Evolutionary conservation across 1,284 basidiomycete species (phyloP).

Genomic region (Cystobasidium pallidum): DNA sequence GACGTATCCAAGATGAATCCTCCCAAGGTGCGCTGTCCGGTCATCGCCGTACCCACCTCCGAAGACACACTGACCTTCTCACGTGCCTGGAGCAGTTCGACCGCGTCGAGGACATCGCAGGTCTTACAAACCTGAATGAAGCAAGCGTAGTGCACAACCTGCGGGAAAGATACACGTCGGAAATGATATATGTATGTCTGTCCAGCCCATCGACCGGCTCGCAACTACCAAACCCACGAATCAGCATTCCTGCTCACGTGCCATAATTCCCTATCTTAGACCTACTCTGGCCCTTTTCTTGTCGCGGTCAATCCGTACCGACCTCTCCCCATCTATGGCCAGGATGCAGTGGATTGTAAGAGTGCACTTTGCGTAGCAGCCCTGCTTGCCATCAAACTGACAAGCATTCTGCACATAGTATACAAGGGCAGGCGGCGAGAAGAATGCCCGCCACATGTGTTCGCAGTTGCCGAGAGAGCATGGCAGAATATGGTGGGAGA

Average conservation of each 20-base stretch:
- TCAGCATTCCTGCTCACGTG: not conserved
- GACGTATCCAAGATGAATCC: constrained; percentile 77
- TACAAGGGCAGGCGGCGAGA: constrained; percentile 90
- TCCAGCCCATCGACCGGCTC: not conserved
- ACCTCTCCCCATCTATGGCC: constrained; percentile 84
- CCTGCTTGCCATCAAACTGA: not conserved
- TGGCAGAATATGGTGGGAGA: constrained; percentile 99
- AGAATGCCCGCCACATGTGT: constrained; percentile 96
- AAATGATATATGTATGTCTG: constrained; percentile 86
- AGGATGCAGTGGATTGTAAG: constrained; percentile 50
- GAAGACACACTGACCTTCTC: constrained; percentile 23
- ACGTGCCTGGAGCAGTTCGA: constrained; percentile 72
- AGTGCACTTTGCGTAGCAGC: not conserved
- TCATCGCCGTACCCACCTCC: too few species aligned
- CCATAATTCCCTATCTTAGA: constrained; percentile 61
- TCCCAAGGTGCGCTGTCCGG: constrained; percentile 39
- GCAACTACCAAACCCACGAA: not conserved
- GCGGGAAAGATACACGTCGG: constrained; percentile 84
- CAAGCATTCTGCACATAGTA: constrained; percentile 76
- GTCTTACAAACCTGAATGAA: constrained; percentile 97
- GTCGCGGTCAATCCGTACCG: constrained; percentile 99
- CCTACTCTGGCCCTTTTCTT: constrained; percentile 93
- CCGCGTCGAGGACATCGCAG: constrained; percentile 95
- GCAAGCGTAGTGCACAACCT: constrained; percentile 98
- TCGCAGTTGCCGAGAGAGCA: constrained; percentile 93